Conservation (phyloP, 441 rosid species). For the Kokia cookei region DNA sequence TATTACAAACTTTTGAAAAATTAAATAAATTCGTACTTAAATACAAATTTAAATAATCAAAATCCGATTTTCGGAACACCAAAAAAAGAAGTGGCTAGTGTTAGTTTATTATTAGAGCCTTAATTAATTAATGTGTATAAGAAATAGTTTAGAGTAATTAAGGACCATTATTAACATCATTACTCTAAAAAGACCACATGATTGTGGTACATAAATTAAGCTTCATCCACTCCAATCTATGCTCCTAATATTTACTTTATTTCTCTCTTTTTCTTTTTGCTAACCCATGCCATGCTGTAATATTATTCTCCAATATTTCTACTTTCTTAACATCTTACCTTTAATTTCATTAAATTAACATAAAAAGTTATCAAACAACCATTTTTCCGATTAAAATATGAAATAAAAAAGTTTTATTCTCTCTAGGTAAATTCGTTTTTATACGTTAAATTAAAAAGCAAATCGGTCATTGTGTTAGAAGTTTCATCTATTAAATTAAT, state of each 20-base stretch:
- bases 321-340: conserved; percentile 9
- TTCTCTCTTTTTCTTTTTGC: not conserved
- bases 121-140: not conserved
- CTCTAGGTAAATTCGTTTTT: too few relatives aligned
- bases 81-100: too few relatives aligned
- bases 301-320: conserved; percentile 25
- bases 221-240: conserved; percentile 16
- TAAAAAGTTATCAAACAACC: not conserved
- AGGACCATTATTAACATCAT: conserved; percentile 14
- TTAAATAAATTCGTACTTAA: too few relatives aligned
- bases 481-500: fast-evolving
- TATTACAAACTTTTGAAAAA: too few relatives aligned
- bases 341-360: not conserved
- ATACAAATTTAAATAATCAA: too few relatives aligned
- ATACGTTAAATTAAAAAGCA: too few relatives aligned
- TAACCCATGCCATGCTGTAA: conserved; percentile 16
- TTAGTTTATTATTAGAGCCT: not conserved
- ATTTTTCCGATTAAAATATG: not conserved
- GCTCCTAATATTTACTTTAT: not conserved
- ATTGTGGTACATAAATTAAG: conserved; percentile 15
- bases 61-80: too few relatives aligned
- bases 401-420: too few relatives aligned
- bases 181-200: conserved; percentile 26
- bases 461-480: too few relatives aligned
- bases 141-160: conserved; percentile 18